These are phyloP conservation scores for Niveomyces coronatus DNA, from an alignment of 2,329 filamentous ascomycete genomes.

Conservation along the genomic window DNA sequence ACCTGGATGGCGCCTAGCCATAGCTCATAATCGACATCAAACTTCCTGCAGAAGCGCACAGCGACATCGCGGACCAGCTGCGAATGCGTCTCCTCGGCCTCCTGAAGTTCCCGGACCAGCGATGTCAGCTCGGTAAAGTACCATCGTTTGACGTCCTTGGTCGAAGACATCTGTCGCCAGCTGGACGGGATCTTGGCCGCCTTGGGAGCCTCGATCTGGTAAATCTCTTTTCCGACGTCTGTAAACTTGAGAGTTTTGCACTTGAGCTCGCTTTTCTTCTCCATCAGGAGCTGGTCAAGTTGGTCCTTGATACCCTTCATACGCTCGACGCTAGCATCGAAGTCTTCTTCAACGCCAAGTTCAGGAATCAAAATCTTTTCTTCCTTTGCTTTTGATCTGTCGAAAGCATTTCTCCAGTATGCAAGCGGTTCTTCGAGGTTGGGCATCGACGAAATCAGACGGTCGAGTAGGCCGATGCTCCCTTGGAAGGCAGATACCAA, in stretches of 20 bases:
- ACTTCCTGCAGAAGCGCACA: constrained; percentile 71
- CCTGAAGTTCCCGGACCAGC: constrained; percentile 79
- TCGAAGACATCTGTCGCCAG: constrained; percentile 97
- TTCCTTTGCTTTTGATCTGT: constrained; percentile 67
- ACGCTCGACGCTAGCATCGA: constrained; percentile 69
- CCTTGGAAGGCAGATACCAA: constrained; percentile 63
- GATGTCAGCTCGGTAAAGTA: constrained; percentile 78
- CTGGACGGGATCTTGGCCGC: constrained; percentile 70
- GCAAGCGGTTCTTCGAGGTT: constrained; percentile 63
- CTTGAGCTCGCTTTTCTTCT: constrained; percentile 62
- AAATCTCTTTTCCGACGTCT: constrained; percentile 93
- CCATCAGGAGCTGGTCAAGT: constrained; percentile 59
- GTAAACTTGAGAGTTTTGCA: constrained; percentile 64
- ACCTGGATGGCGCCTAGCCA: constrained; percentile 90
- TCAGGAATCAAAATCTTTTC: constrained; percentile 78
- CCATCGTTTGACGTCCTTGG: constrained; percentile 80
- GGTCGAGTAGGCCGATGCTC: constrained; percentile 75
- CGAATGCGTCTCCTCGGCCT: constrained; percentile 86
- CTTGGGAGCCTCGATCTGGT: constrained; percentile 88
- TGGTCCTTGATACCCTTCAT: constrained; percentile 68
- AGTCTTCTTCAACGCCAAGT: constrained; percentile 80
- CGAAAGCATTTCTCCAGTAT: constrained; percentile 88
- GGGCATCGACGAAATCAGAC: constrained; percentile 77
- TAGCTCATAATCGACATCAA: constrained; percentile 73
- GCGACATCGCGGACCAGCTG: constrained; percentile 86